A percentile compares a stretch with the other conserved stretches of the same genome.
Evolutionary conservation across 148 eudicot species (phyloP).

Genomic region (Fallopia convolvulus): DNA sequence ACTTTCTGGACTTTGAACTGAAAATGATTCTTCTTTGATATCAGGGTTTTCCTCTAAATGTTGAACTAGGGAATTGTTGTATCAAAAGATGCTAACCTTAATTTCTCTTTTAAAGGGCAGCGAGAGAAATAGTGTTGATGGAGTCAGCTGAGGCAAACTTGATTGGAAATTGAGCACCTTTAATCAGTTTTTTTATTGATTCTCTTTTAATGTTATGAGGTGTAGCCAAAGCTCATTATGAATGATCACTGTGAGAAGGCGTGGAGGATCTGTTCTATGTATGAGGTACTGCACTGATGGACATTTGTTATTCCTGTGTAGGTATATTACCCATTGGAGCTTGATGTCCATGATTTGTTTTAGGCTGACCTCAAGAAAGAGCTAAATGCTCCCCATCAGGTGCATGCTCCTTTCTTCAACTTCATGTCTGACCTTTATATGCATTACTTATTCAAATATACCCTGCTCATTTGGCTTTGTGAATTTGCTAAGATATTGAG

Average conservation of each 20-base stretch:
- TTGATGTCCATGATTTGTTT: conserved; percentile 86
- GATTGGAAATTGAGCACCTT: too few relatives aligned
- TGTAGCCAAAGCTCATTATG: neutral
- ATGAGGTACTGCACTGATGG: neutral
- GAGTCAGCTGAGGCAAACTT: too few relatives aligned
- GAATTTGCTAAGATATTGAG: conserved; percentile 42
- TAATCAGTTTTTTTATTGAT: too few relatives aligned
- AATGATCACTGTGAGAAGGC: neutral
- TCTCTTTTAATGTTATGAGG: neutral
- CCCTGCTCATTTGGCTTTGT: neutral
- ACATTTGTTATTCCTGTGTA: conserved; percentile 20
- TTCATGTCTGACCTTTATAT: neutral
- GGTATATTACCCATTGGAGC: conserved; percentile 91
- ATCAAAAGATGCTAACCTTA: too few relatives aligned
- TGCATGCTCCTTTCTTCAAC: conserved; percentile 17
- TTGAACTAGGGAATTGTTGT: too few relatives aligned
- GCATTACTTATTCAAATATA: neutral
- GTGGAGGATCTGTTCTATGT: neutral
- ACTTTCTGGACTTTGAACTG: neutral
- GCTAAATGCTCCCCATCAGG: conserved; percentile 83
- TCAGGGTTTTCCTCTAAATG: neutral
- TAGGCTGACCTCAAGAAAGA: conserved; percentile 79
- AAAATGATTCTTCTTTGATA: neutral
- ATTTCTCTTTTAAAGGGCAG: too few relatives aligned
- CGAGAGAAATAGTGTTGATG: too few relatives aligned